Percentiles rank a stretch among this genome's conserved stretches.
Evolutionary conservation across 2,329 filamentous ascomycete species (phyloP).

Genomic region (Fusarium sp.): DNA sequence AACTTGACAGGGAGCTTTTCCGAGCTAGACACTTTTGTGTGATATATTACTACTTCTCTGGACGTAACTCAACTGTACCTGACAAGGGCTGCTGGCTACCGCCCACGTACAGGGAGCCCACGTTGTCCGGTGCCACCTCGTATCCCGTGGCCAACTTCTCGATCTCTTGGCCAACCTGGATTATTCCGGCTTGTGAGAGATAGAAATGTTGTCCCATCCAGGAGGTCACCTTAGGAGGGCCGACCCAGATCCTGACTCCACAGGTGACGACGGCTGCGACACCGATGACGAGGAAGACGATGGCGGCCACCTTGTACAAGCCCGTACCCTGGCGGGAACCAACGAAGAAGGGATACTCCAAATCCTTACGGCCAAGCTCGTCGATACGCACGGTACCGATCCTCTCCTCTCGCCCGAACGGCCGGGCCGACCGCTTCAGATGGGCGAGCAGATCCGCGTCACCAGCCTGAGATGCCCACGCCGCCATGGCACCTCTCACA

Average conservation of each 20-base stretch:
- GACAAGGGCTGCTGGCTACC: background rate
- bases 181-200: background rate
- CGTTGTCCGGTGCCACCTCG: background rate
- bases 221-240: background rate
- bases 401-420: background rate
- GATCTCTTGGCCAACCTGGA: background rate
- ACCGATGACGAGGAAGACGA: background rate
- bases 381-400: background rate
- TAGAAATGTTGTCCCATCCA: background rate
- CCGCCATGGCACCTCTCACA: background rate
- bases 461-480: background rate
- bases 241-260: background rate
- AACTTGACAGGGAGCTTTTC: background rate
- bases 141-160: background rate
- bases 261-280: background rate
- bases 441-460: background rate
- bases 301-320: background rate
- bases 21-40: background rate
- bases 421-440: background rate
- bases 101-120: background rate
- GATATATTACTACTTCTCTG: background rate
- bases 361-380: background rate
- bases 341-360: background rate
- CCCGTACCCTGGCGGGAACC: background rate
- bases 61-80: background rate